A percentile compares a stretch with the other conserved stretches of the same genome.
Conservation (phyloP, 2,329 filamentous ascomycete species). For the Fusarium succisae region DNA sequence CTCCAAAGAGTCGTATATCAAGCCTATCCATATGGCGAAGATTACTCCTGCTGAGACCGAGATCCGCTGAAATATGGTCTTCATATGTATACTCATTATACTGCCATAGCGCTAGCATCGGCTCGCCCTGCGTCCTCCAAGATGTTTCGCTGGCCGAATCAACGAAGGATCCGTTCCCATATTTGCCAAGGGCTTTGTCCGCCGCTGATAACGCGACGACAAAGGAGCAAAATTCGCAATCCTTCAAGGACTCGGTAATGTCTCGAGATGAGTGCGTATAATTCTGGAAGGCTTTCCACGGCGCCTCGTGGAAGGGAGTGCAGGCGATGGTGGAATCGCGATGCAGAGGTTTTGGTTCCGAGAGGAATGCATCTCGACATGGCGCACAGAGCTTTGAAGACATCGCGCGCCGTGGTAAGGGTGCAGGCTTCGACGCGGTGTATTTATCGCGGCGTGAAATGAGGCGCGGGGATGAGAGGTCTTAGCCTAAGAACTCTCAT, state of each 20-base stretch:
- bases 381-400: not conserved
- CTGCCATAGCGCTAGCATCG: not conserved
- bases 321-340: not conserved
- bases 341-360: fast-evolving
- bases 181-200: not conserved
- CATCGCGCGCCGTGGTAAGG: not conserved
- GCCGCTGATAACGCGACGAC: not conserved
- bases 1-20: not conserved
- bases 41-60: not conserved
- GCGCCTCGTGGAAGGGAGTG: not conserved
- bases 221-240: conserved; percentile 1
- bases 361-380: not conserved
- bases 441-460: not conserved
- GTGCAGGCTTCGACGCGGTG: not conserved
- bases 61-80: not conserved
- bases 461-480: not conserved
- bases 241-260: not conserved
- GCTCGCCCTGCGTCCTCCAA: not conserved
- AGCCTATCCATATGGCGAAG: fast-evolving
- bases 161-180: not conserved
- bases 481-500: no score
- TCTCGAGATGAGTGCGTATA: no score
- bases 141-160: not conserved
- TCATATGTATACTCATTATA: not conserved
- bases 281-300: not conserved